phyloP scores from a whole-genome alignment of 2,329 filamentous ascomycete species.

The Alternaria arbusti region DNA sequence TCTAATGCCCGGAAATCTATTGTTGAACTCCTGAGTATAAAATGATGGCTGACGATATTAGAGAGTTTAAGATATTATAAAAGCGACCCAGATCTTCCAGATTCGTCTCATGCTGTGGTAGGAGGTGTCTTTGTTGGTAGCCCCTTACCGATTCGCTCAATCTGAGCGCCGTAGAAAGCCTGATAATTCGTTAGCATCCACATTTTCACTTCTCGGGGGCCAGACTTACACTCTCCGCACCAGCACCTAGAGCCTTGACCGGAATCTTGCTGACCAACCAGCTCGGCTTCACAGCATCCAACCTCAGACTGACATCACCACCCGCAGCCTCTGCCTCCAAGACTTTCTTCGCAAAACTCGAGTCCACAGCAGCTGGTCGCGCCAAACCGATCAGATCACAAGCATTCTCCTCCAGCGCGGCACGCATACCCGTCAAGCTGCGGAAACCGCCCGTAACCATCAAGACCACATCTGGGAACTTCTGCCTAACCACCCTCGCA shows the following conservation, averaged over 20 bases:
- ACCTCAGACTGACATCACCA: neutral
- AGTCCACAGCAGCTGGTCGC: constrained; percentile 18
- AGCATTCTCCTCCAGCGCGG: constrained; percentile 54
- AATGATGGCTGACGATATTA: neutral
- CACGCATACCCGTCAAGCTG: constrained; percentile 62
- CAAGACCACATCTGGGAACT: constrained; percentile 43
- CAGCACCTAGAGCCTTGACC: neutral
- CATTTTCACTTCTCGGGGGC: neutral
- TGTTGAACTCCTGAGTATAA: neutral
- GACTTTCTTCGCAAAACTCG: constrained; percentile 12
- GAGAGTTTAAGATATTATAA: neutral
- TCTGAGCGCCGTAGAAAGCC: neutral
- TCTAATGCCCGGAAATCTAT: neutral
- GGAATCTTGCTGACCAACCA: constrained; percentile 11
- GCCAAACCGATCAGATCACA: constrained; percentile 25
- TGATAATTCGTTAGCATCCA: neutral
- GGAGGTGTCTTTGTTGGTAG: neutral
- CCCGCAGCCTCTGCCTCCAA: constrained; percentile 7
- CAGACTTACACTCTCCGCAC: constrained; percentile 3
- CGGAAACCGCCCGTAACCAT: constrained; percentile 67
- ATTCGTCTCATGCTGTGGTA: neutral
- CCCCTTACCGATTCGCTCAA: neutral
- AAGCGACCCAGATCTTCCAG: neutral
- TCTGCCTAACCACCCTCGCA: constrained; percentile 56
- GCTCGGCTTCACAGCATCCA: constrained; percentile 4